phyloP scores from a whole-genome alignment of 208 protist species.

The Vickermania ingenoplastis region DNA sequence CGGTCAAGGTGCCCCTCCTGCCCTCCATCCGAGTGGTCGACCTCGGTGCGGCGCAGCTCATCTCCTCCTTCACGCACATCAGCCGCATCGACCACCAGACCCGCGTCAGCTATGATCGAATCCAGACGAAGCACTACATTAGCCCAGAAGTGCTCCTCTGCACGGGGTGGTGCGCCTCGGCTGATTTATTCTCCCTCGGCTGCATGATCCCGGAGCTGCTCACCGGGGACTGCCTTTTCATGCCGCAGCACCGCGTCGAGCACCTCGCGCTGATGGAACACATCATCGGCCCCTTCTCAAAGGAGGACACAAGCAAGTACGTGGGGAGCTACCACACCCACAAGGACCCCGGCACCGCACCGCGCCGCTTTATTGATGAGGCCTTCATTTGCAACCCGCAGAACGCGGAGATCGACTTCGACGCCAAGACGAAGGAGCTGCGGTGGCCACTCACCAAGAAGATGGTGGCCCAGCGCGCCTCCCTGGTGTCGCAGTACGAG shows the following conservation, averaged over 20 bases:
- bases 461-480: conserved; percentile 5
- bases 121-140: conserved; percentile 77
- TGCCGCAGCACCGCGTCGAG: conserved; percentile 61
- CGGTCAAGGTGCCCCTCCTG: conserved; percentile 36
- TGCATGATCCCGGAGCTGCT: conserved; percentile 78
- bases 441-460: conserved; percentile 38
- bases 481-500: not conserved
- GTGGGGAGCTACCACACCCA: not conserved
- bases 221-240: conserved; percentile 66
- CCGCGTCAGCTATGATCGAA: conserved; percentile 53
- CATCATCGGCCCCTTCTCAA: conserved; percentile 51
- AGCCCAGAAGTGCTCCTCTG: conserved; percentile 71
- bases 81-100: conserved; percentile 26
- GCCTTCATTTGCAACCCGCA: conserved; percentile 41
- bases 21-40: conserved; percentile 69
- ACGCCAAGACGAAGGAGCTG: conserved; percentile 24
- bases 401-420: conserved; percentile 51
- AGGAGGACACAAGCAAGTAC: conserved; percentile 11
- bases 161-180: conserved; percentile 49
- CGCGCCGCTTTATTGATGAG: not conserved
- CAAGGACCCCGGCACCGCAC: not conserved
- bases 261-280: conserved; percentile 73
- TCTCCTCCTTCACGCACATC: conserved; percentile 22
- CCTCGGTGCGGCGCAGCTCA: conserved; percentile 54
- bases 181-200: conserved; percentile 74